Base-by-base conservation (phyloP, 192 early-diverging fungal genomes). In the Mortierella alpina region DNA sequence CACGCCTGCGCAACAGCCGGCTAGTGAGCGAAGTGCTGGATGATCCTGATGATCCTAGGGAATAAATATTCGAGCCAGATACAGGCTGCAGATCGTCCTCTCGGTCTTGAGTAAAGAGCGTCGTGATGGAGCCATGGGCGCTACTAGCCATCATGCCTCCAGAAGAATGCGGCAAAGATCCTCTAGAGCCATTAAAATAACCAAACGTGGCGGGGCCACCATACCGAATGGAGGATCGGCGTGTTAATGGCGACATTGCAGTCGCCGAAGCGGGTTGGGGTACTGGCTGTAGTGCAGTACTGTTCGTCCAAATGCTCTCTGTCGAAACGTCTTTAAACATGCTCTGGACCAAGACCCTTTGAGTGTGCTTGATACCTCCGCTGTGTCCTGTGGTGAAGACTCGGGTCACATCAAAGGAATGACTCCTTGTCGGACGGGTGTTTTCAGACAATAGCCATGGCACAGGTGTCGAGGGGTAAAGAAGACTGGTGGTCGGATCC, bases 281-380 rank as follows among this genome's bases (percentile, higher is more conserved):
- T 23, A 41, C 59, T 1, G 23, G 63, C 6, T 20, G 62, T 50
- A 46, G 11, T 55, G 44, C 22, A 7, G 56, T 46, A 4, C 51
- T 56, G 0, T 70, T 72, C 13, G 77, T 80, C 77, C 77, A 80
- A n/a, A 80, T 56, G 31, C 62, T 51, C 23, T 80, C 70, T 6
- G 69, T 48, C 39, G 70, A 80, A 20, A 80, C 58, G 22, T 80
- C 77, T 55, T 80, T 80, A 49, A 80, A 80, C 69, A 80, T 68
- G 23, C 23, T 80, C 49, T 80, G 77, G 22, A 80, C 66, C 47
- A 72, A 13, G 4, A 31, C 41, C 1, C 65, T 40, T 40, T 80
- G 77, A 13, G 66, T 72, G 0, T 58, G 69, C 13, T 80, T 80
- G 58, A 80, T 80, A 13, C 63, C 63, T 23, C 49, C 44, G 18